Evolutionary conservation across 2,329 filamentous ascomycete genomes (phyloP), one percentile per base, ranked within the genome.

Genomic region (Phoma sp.): DNA sequence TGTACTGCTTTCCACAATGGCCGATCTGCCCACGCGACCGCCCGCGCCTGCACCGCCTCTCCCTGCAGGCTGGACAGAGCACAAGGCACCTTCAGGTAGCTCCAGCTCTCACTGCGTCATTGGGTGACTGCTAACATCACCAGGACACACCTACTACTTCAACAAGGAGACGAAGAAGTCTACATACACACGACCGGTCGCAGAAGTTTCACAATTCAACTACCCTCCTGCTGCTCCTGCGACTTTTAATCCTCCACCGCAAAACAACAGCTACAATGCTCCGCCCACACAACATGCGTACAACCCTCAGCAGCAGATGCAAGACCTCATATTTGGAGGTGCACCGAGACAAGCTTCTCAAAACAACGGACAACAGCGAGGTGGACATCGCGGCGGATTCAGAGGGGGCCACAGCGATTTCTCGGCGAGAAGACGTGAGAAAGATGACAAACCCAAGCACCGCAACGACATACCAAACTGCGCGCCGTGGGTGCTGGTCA

Each of bases 401-500:
- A 65, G 76, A 9, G 79, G 83, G 35, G 81, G 81, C 49, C 83
- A 81, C 5, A 81, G 84, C 59, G 82, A 80, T 9, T 82, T 84
- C 63, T 83, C 86, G 44, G 80, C 85, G 41, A 81, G 87, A 55
- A 85, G 83, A 39, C 84, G 84, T n/a, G 87, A 91, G 59, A 90
- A 88, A 0, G 76, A 83, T 40, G 95, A 98, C 73, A 88, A 89
- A 61, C 95, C 95, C 2, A 91, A 89, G 75, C 87, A 88, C 25
- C 93, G 91, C 71, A 84, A 90, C 51, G 72, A 82, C 6, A 95
- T 99, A 40, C 92, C 92, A 0, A 88, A 88, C 2, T 90, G 87
- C 66, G 88, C 90, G 65, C 90, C 92, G 15, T 99, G 95, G 95
- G 77, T 96, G 0, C 80, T 99, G 3, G 91, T 99, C n/a, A 91